Percentiles rank a stretch among this genome's conserved stretches.
phyloP scores from a whole-genome alignment of 768 basidiomycete genomes.

The Tephrocybe sp. region DNA sequence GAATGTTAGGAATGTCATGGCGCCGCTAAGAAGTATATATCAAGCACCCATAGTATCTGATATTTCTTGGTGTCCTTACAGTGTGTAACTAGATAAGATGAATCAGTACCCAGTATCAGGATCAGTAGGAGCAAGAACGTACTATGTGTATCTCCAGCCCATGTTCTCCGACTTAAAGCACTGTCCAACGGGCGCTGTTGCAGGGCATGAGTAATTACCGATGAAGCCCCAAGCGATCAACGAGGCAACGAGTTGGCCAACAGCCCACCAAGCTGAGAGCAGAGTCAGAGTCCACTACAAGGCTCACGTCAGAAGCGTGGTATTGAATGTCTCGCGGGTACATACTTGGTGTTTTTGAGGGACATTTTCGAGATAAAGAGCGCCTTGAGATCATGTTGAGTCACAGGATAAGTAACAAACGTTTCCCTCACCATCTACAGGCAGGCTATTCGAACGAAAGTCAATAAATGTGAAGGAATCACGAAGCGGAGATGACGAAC shows the following conservation, averaged over 20 bases:
- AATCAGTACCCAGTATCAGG: background rate
- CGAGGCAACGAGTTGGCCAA: slow-evolving; percentile 48
- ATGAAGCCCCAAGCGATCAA: slow-evolving; percentile 56
- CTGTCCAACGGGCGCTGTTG: slow-evolving; percentile 28
- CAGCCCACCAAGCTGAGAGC: slow-evolving; percentile 53
- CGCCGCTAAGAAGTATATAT: slow-evolving; percentile 30
- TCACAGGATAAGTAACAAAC: background rate
- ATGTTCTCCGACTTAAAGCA: slow-evolving; percentile 50
- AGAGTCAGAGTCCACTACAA: slow-evolving; percentile 51
- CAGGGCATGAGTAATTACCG: slow-evolving; percentile 49
- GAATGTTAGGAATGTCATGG: slow-evolving; percentile 50
- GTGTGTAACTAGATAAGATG: slow-evolving; percentile 28
- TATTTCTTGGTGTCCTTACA: slow-evolving; percentile 24
- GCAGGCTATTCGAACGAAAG: slow-evolving; percentile 27
- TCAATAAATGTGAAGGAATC: slow-evolving; percentile 14
- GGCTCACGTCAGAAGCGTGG: background rate
- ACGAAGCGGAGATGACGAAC: slow-evolving; percentile 26
- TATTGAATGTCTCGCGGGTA: slow-evolving; percentile 8
- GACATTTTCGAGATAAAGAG: slow-evolving; percentile 43
- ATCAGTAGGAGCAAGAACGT: slow-evolving; percentile 17
- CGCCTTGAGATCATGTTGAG: slow-evolving; percentile 22
- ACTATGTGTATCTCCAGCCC: slow-evolving; percentile 61
- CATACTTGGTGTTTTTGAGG: slow-evolving; percentile 37
- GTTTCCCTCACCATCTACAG: slow-evolving; percentile 41
- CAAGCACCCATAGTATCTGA: background rate